Base-by-base conservation (phyloP, 495 filamentous ascomycete species). In the Delitschia confertaspora region DNA sequence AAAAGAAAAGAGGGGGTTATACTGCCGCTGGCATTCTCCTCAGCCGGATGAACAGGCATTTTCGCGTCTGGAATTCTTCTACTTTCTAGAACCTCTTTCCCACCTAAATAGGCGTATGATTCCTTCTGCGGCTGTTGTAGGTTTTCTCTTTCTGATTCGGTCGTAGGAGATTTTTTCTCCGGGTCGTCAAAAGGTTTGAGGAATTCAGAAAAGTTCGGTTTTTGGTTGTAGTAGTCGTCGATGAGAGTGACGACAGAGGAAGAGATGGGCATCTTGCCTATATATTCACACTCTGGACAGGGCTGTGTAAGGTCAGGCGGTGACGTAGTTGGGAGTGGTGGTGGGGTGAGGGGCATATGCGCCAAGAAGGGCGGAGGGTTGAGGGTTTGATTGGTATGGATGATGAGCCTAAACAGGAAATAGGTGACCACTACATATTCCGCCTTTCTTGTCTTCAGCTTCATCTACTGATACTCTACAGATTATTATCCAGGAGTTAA, bases 21-120 rank as follows among this genome's bases (percentile, higher is more conserved):
- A 58, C 59, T 57, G 23, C 51, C 34, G 14, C 6, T 30, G 13
- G 61, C 55, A 23, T 62, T 57, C 53, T 70, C 67, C 57, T 69
- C 66, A 32, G 55, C 51, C 7, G 61, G 60, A 21, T 55, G 60
- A 39, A 60, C 60, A 27, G 66, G 66, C 68, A 69, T 70, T 13
- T 40, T 64, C 11, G 33, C 22, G 13, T 38, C 19, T 13, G 27
- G 6, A 14, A 14, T 4, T 20, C 19, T 18, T 32, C 20, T 2
- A 14, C 11, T n/a, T 36, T 31, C 6, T 31, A 14, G 2, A 14
- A 2, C 16, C 29, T 31, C 6, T 11, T 31, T 6, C 16, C 11
- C 11, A 31, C 16, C 3, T 31, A 14, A n/a, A 6, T 11, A 4
- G 22, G 11, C 18, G 25, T 35, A 18, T 6, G 19, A 42, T 32